Percentiles rank a stretch among this genome's conserved stretches.
Evolutionary conservation across 2,329 filamentous ascomycete species (phyloP).

Genomic region (Acephala macrosclerotiorum): DNA sequence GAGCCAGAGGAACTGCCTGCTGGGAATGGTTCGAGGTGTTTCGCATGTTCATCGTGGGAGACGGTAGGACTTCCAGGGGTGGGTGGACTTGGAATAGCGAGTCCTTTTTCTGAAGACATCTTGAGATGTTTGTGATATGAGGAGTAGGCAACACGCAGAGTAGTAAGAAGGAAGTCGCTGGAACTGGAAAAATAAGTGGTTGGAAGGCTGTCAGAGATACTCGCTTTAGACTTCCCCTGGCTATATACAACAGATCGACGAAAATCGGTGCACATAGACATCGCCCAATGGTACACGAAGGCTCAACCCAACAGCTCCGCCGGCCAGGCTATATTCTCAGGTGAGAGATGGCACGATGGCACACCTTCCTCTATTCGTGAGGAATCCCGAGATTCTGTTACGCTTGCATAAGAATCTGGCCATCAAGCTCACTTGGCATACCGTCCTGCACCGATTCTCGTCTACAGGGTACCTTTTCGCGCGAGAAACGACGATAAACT

Average conservation of each 20-base stretch:
- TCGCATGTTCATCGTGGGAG: constrained; percentile 28
- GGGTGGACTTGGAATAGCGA: neutral
- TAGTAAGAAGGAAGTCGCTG: neutral
- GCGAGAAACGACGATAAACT: neutral
- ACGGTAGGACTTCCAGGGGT: constrained; percentile 16
- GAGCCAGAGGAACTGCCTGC: constrained; percentile 12
- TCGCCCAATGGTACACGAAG: neutral
- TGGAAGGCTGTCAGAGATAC: neutral
- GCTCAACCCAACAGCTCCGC: neutral
- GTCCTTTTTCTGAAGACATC: constrained; percentile 9
- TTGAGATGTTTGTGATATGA: neutral
- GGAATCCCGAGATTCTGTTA: constrained; percentile 3
- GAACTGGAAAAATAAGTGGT: neutral
- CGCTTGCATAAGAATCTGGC: neutral
- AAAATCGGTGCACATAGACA: neutral
- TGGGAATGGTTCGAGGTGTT: constrained; percentile 15
- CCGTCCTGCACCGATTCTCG: neutral
- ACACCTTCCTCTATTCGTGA: constrained; percentile 2
- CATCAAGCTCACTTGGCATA: neutral
- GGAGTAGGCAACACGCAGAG: neutral
- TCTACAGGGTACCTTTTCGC: neutral
- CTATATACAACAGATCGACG: neutral
- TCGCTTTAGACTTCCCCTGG: neutral
- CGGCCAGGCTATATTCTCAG: neutral
- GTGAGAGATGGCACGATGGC: neutral